Conservation (phyloP, 345 rosid genomes). For the Anastatica hierochuntica region DNA sequence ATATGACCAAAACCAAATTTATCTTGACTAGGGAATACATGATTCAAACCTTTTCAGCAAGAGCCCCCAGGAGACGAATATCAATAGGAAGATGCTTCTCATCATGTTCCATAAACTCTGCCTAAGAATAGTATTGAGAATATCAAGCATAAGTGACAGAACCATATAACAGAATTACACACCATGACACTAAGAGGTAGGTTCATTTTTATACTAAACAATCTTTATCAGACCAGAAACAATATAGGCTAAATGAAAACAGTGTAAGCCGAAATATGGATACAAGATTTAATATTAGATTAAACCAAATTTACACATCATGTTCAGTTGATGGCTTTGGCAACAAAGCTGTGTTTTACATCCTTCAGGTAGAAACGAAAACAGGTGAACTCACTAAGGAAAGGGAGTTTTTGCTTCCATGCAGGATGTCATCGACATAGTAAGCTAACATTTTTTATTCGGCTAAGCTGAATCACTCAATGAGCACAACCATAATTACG, state of each 20-base stretch:
- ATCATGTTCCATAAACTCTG: slow-evolving; percentile 99
- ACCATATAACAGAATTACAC: slow-evolving; percentile 5
- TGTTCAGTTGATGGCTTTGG: slow-evolving; percentile 7
- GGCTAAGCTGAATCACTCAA: slow-evolving; percentile 17
- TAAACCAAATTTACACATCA: background rate
- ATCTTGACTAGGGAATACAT: slow-evolving; percentile 10
- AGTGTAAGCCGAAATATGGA: background rate
- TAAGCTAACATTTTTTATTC: slow-evolving; percentile 1
- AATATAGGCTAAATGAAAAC: background rate
- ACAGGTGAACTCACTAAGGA: background rate
- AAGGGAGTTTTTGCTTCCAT: slow-evolving; percentile 6
- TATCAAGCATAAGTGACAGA: slow-evolving; percentile 13
- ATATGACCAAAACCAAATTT: slow-evolving; percentile 2
- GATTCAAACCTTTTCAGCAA: slow-evolving; percentile 83
- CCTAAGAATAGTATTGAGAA: slow-evolving; percentile 39
- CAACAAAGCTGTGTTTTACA: slow-evolving; percentile 3
- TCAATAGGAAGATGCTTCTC: slow-evolving; percentile 98
- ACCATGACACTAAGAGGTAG: background rate
- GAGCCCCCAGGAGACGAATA: slow-evolving; percentile 96
- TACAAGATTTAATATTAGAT: background rate
- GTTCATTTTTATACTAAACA: background rate
- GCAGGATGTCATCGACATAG: slow-evolving; percentile 5
- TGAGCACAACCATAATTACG: slow-evolving; percentile 2
- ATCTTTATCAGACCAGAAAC: background rate
- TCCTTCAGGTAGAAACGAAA: background rate